Evolutionary conservation across 345 rosid species (phyloP), one percentile per base, ranked within the genome.

Genomic region (Citrus mangshanensis): DNA sequence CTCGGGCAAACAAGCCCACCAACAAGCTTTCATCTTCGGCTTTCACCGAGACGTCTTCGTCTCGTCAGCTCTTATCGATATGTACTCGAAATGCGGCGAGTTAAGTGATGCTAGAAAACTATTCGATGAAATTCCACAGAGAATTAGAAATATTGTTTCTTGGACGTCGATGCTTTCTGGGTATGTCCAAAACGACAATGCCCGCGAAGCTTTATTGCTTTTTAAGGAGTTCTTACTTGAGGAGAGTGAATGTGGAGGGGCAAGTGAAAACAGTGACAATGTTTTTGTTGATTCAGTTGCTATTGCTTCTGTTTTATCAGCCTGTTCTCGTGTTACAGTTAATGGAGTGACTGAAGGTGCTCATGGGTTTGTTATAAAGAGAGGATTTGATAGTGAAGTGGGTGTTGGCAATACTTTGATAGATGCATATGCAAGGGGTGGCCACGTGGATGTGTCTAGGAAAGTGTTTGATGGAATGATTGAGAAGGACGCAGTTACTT

Each of bases 151-250:
- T 71, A 82, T 91, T 22, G 97, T 95, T 10, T 88, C 89, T 13
- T 95, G 98, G 98, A 93, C 98, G 7, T 90, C 98, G 28, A 89
- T 95, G 90, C 91, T 95, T 4, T 69, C 89, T 9, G 94, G 98
- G 51, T 95, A 90, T 81, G 88, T 89, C 68, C 93, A 88, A 72
- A 92, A 92, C 21, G 87, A 87, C 54, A 42, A 85, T 80, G 83
- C 90, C 78, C 38, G 56, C 19, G 87, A 88, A 66, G 98, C 93
- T 1, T 70, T 95, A 22, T 84, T 83, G 69, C 88, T 93, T 58
- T 93, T 95, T 68, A 95, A 92, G 83, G 87, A 91, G 79, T 80
- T 95, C 51, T 76, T 93, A 80, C 30, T 80, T 25, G 89, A 87
- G 73, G 92, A 89, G 82, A 83, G 86, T 24, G 87, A 83, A 46